Evolutionary conservation across 306 rosid genomes (phyloP), one percentile per base, ranked within the genome.

Genomic region (Vigna unguiculata): DNA sequence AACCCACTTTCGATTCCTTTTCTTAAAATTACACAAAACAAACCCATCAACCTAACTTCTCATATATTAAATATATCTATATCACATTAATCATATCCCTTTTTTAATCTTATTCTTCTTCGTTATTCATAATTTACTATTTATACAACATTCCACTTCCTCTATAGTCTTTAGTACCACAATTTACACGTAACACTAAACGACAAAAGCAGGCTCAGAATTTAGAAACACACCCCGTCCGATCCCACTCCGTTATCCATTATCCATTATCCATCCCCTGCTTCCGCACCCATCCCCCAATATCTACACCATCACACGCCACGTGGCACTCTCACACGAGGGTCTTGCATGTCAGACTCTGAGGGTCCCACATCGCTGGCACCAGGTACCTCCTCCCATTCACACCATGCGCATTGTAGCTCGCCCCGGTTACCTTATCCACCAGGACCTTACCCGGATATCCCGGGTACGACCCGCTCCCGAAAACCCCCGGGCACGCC

Each of bases 321-420:
- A 75, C 81, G 80, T 78, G 57, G 36, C 6, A 3, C 1, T 1
- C 25, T 91, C 82, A 95, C 51, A 89, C 86, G 7, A 92, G 86
- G 1, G 98, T 75, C 81, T 86, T 95, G 67, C 98, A 95, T 4
- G 83, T 78, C 17, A 88, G 85, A 0, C 83, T 74, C 70, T 84
- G 87, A 0, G 98, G 98, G 89, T 95, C 98, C 97, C 97, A 95
- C 98, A 95, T 95, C 17, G 97, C 98, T 1, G 98, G 98, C 41
- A 95, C 21, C 0, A 95, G 81, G 9, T 20, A 95, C 85, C 54
- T 92, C 24, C 97, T 60, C 12, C 97, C 98, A 15, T 85, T 89
- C 1, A 34, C 81, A 7, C 98, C 97, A 14, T 84, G 10, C 1
- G 92, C 98, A 61, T 95, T 95, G 83, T 78, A 95, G 74, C 98